Evolutionary conservation across 768 basidiomycete genomes (phyloP).

Genomic region (Termitomyces heimii): DNA sequence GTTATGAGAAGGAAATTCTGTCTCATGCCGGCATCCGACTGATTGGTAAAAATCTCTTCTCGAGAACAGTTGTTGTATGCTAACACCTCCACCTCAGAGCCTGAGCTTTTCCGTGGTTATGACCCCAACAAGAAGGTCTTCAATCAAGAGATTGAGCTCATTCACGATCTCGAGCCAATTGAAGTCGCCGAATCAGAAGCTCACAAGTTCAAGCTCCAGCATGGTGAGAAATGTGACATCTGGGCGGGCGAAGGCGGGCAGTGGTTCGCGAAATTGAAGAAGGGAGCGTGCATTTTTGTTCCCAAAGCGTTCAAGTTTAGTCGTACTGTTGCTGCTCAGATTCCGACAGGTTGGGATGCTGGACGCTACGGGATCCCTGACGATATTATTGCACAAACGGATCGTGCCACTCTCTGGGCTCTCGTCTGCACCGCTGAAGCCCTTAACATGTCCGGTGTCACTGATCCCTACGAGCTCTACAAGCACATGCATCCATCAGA

Average conservation of each 20-base stretch:
- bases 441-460: constrained; percentile 93
- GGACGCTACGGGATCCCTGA: constrained; percentile 95
- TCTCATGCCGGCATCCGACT: constrained; percentile 88
- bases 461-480: constrained; percentile 97
- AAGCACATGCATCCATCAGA: constrained; percentile 96
- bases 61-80: background rate
- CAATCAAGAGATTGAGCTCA: constrained; percentile 94
- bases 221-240: constrained; percentile 93
- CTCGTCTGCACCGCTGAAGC: constrained; percentile 93
- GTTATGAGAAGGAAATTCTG: constrained; percentile 93
- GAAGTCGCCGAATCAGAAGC: constrained; percentile 91
- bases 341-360: constrained; percentile 97
- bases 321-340: constrained; percentile 90
- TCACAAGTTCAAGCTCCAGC: constrained; percentile 92
- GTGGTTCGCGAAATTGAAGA: constrained; percentile 99
- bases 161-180: constrained; percentile 93
- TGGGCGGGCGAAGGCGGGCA: constrained; percentile 92
- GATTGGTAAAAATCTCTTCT: constrained; percentile 60
- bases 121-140: constrained; percentile 97
- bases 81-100: constrained; percentile 50
- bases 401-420: constrained; percentile 92
- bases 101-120: constrained; percentile 96
- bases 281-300: constrained; percentile 86
- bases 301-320: constrained; percentile 96
- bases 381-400: constrained; percentile 92